A percentile compares a stretch with the other conserved stretches of the same genome.
Conservation (phyloP, 1,284 basidiomycete genomes). For the Ustilago shanxiensis region DNA sequence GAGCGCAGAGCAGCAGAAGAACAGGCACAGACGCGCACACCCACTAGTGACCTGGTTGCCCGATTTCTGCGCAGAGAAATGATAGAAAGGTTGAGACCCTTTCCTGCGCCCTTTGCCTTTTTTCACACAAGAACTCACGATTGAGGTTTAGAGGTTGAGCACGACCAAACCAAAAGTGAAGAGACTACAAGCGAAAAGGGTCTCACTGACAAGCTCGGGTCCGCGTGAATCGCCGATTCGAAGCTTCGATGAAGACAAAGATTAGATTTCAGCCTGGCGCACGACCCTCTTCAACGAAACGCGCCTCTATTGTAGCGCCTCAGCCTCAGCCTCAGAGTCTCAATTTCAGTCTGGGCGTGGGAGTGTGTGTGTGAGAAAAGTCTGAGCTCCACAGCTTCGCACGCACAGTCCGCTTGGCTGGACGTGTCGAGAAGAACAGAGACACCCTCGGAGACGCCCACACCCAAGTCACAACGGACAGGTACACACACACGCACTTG, state of each 20-base stretch:
- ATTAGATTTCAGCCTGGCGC: neutral
- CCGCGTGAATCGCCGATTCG: conserved; percentile 20
- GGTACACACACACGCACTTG: neutral
- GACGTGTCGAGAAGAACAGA: conserved; percentile 12
- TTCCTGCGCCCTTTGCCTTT: neutral
- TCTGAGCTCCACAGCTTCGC: neutral
- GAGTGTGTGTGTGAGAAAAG: no score
- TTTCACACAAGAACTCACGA: no score
- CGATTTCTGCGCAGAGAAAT: conserved; percentile 1
- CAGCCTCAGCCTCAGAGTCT: conserved; percentile 3
- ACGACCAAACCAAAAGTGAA: no score
- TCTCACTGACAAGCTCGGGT: no score
- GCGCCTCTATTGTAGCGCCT: no score
- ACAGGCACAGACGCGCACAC: neutral
- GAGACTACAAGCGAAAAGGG: no score
- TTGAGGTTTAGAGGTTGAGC: no score
- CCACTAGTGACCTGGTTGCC: neutral
- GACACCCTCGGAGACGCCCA: no score
- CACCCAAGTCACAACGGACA: no score
- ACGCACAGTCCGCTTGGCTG: conserved; percentile 3
- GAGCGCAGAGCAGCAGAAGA: no score
- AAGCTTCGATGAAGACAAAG: neutral
- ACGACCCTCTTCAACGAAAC: neutral
- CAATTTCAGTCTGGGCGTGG: no score
- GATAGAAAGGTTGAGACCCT: neutral